Evolutionary conservation across 441 rosid species (phyloP), one percentile per base, ranked within the genome.

Genomic region (Pelargonium citronellum): DNA sequence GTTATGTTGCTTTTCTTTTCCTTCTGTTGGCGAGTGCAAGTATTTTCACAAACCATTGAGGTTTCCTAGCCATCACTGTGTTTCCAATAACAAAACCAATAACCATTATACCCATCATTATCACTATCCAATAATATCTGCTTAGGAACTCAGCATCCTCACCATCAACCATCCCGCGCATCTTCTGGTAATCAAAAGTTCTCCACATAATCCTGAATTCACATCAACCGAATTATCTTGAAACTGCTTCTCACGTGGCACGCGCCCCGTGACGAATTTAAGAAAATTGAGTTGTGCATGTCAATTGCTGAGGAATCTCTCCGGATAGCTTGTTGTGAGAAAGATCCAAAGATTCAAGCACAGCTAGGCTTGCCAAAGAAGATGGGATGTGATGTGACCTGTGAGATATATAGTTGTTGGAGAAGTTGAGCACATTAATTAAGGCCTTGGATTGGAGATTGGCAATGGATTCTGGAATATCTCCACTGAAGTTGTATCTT

Each of bases 241-340:
- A 8, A 83, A 82, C 0, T 86, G 80, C 8, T 41, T 6, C 1
- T 78, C 84, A 37, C 69, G 67, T 1, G 89, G 84, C 19, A 86
- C 75, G 0, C 69, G 68, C 16, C 85, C 86, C 0, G n/a, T 64
- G 0, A 76, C 58, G 46, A 70, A 11, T 4, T 0, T 71, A 3
- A 51, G 80, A 16, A 27, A 74, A 1, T 19, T 67, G 20, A 84
- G 75, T 3, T 69, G 69, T 0, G 66, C 39, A n/a, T n/a, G n/a
- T n/a, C 1, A 86, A 67, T 5, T 84, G 58, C 47, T 13, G 30
- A 16, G 86, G 82, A 17, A 86, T 83, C 70, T 73, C 0, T 0
- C 82, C 80, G 0, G 60, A 72, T 37, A 83, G 68, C 37, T 13
- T 22, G 71, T 84, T 84, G 0, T 0, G 13, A 0, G 85, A 87